Evolutionary conservation across 306 rosid genomes (phyloP).

Genomic region (Dalbergia cochinchinensis): DNA sequence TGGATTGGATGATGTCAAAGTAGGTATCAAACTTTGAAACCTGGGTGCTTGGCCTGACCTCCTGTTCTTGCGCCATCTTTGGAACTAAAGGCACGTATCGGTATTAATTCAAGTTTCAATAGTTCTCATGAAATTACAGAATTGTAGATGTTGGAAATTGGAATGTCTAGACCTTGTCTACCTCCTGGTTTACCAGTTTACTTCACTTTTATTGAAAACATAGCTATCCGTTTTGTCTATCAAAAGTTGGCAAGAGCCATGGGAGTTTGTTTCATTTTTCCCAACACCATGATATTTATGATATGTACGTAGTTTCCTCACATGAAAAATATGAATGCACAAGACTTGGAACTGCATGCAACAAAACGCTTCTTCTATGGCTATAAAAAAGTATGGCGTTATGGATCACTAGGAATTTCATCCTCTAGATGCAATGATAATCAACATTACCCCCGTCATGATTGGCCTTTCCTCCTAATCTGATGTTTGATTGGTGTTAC

Average conservation of each 20-base stretch:
- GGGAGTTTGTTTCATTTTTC: not conserved
- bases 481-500: constrained; percentile 23
- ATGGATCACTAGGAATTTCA: constrained; percentile 11
- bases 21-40: constrained; percentile 71
- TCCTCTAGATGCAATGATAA: constrained; percentile 8
- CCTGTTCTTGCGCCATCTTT: constrained; percentile 67
- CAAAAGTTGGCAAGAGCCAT: constrained; percentile 9
- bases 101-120: constrained; percentile 26
- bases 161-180: constrained; percentile 1
- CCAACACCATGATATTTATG: not conserved
- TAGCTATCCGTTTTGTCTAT: not conserved
- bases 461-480: not conserved
- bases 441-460: not conserved
- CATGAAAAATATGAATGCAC: not conserved
- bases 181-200: not conserved
- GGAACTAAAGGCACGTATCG: constrained; percentile 37
- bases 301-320: not conserved
- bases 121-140: constrained; percentile 22
- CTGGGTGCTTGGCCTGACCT: constrained; percentile 35
- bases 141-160: not conserved
- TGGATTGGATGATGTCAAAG: constrained; percentile 71
- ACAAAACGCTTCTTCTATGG: not conserved
- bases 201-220: not conserved
- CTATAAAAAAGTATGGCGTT: not conserved
- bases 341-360: not conserved